phyloP scores from a whole-genome alignment of 176 grass and related monocot species.

The Bolboschoenus planiculmis region DNA sequence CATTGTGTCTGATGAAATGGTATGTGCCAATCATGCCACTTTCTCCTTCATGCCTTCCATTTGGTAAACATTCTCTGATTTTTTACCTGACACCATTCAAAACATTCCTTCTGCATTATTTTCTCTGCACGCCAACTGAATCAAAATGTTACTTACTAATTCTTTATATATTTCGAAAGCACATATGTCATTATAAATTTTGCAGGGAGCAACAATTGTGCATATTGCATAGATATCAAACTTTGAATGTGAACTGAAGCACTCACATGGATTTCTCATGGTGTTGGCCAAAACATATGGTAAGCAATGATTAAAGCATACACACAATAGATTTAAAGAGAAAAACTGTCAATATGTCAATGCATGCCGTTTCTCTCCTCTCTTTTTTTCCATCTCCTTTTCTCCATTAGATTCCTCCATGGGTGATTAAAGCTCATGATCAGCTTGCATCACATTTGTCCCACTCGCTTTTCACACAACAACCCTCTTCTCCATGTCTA shows the following conservation, averaged over 20 bases:
- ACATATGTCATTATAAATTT: background rate
- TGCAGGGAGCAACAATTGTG: background rate
- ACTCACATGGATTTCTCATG: conserved; percentile 41
- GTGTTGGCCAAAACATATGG: conserved; percentile 25
- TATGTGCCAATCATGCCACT: conserved; percentile 1
- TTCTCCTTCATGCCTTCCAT: background rate
- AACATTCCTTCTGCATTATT: background rate
- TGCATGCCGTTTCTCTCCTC: conserved; percentile 40
- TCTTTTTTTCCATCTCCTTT: conserved; percentile 13
- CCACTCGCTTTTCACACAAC: conserved; percentile 10
- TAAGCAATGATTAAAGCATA: conserved; percentile 43
- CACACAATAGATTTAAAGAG: conserved; percentile 22
- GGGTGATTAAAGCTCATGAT: conserved; percentile 54
- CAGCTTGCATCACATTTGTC: conserved; percentile 35
- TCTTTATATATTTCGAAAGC: background rate
- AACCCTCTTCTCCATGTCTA: background rate
- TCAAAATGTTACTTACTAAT: background rate
- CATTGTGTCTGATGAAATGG: background rate
- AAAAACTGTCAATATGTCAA: conserved; percentile 40
- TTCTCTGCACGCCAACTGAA: background rate
- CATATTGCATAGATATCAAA: background rate
- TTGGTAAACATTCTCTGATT: conserved; percentile 19
- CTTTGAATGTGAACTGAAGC: conserved; percentile 1
- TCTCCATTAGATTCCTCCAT: conserved; percentile 43
- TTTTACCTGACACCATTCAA: background rate